These are phyloP conservation scores for Pseudogymnoascus sp. DNA, from an alignment of 2,329 filamentous ascomycete genomes.

Conservation along the genomic window DNA sequence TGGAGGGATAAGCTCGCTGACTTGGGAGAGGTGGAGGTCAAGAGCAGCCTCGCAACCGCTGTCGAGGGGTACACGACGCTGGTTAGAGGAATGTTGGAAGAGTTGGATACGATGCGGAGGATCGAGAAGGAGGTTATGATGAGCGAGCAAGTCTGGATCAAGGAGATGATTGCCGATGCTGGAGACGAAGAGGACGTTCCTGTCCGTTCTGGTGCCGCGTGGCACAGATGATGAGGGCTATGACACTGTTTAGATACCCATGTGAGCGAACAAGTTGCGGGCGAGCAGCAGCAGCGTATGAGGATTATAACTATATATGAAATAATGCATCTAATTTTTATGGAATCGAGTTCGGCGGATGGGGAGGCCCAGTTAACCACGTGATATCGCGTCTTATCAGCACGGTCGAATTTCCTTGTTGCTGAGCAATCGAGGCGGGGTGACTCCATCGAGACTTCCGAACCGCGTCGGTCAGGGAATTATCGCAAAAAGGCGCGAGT, in stretches of 20 bases:
- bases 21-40: slow-evolving; percentile 32
- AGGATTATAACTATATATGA: slow-evolving; percentile 1
- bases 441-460: not conserved
- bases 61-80: slow-evolving; percentile 42
- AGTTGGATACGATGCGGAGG: slow-evolving; percentile 54
- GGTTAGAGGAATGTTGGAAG: slow-evolving; percentile 53
- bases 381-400: slow-evolving; percentile 4
- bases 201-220: slow-evolving; percentile 2
- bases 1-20: slow-evolving; percentile 44
- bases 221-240: not conserved
- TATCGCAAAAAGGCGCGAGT: not conserved
- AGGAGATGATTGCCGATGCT: slow-evolving; percentile 40
- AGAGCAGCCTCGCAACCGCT: slow-evolving; percentile 40
- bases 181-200: slow-evolving; percentile 19
- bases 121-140: slow-evolving; percentile 51
- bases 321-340: not conserved
- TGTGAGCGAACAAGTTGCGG: not conserved
- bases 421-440: not conserved
- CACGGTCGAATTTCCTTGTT: not conserved
- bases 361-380: not conserved
- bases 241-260: slow-evolving; percentile 7
- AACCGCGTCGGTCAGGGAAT: not conserved
- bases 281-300: not conserved
- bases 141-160: slow-evolving; percentile 54
- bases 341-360: not conserved